These are phyloP conservation scores for Colletotrichum sp. DNA, from an alignment of 2,329 filamentous ascomycete genomes.

Conservation along the genomic window DNA sequence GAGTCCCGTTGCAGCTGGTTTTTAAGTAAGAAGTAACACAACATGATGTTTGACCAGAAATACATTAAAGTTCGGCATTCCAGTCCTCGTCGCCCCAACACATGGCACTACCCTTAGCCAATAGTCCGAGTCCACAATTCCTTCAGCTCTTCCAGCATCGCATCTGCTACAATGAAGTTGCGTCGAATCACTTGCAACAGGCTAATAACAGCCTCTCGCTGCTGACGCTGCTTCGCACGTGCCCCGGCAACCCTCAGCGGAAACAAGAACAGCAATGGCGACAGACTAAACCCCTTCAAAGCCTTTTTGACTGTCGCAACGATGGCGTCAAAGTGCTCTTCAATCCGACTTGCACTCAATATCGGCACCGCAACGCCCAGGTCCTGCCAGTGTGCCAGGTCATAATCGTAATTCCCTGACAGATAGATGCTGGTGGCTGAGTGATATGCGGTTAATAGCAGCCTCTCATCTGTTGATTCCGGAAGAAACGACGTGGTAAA, in stretches of 20 bases:
- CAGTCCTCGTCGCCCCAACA: background rate
- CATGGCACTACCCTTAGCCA: background rate
- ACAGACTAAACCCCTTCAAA: conserved; percentile 27
- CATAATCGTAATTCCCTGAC: conserved; percentile 41
- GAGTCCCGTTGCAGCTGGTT: too few relatives aligned
- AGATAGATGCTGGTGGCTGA: conserved; percentile 41
- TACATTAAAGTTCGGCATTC: too few relatives aligned
- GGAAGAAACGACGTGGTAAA: background rate
- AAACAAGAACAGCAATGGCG: conserved; percentile 37
- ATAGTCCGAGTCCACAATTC: background rate
- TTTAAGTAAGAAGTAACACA: too few relatives aligned
- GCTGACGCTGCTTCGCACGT: conserved; percentile 26
- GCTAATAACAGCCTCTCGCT: conserved; percentile 25
- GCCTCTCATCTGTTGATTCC: conserved; percentile 10
- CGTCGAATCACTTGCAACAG: conserved; percentile 18
- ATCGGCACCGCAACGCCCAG: conserved; percentile 27
- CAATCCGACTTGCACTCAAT: conserved; percentile 24
- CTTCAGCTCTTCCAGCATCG: background rate
- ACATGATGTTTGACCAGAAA: too few relatives aligned
- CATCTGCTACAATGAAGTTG: conserved; percentile 1
- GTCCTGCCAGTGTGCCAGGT: conserved; percentile 31
- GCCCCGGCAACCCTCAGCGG: conserved; percentile 39
- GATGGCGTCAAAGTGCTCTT: conserved; percentile 29
- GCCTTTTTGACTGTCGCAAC: conserved; percentile 21
- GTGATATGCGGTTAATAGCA: conserved; percentile 29